Base-by-base conservation (phyloP, 202 grass and related monocot species). In the Carex arenaria region DNA sequence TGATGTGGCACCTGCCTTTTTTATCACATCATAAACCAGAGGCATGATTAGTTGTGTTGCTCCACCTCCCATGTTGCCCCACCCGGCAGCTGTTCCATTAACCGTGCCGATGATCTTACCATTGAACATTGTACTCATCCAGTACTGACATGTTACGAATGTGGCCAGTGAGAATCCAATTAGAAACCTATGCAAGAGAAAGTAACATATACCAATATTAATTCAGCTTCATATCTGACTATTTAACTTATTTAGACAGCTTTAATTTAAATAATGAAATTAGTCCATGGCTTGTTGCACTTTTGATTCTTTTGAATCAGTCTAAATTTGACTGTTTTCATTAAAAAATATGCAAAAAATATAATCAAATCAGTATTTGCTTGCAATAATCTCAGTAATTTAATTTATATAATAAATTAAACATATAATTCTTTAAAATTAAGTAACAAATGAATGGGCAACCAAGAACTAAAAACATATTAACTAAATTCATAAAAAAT, bases 81-180 rank as follows among this genome's bases (percentile, higher is more conserved):
- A 94, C 0, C 94, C 92, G 0, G 94, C 88, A 0, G 94, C 94
- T 0, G 93, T 80, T 13, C 88, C 94, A 23, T 97, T 94, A 2
- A 89, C 92, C 0, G 86, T 54, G 4, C 92, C 94, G 31, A 97
- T 89, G 78, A 97, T 97, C 92, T 90, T 89, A 76, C 88, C 86
- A 55, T 92, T 97, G 88, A 97, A 97, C 94, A 94, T 97, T 20
- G 94, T 97, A 84, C 91, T 93, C 89, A 90, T 97, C 94, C 94
- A 97, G 57, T 97, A 97, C 80, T 97, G 94, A 76, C 94, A 97
- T 0, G 94, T 90, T 7, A 93, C 91, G 61, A 97, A 97, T 0
- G 94, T 97, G 0, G 94, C 94, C 0, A 97, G 86, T 0, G 91
- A 92, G 80, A 97, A 92, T 10, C 94, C 91, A 28, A 97, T 94